Conservation (phyloP, 805 yeast species). For the Ogataea paradorogensis region DNA sequence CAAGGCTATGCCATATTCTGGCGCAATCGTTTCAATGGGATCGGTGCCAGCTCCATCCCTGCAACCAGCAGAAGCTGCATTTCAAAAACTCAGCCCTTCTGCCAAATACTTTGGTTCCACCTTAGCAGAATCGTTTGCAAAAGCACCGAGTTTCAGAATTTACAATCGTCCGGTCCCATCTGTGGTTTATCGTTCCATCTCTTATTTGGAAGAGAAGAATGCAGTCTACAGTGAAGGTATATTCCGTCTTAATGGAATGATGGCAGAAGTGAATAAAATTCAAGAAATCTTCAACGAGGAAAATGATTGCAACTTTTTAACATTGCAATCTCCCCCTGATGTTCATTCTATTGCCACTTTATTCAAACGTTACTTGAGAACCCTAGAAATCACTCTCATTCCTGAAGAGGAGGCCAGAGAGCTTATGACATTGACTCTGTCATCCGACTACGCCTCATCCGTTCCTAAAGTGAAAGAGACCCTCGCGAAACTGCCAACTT, state of each 20-base stretch:
- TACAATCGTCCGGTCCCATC: constrained; percentile 59
- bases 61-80: constrained; percentile 7
- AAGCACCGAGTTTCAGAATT: constrained; percentile 47
- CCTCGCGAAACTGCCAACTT: constrained; percentile 45
- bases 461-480: constrained; percentile 31
- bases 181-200: constrained; percentile 71
- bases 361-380: constrained; percentile 77
- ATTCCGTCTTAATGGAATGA: constrained; percentile 87
- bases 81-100: constrained; percentile 22
- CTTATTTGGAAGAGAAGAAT: constrained; percentile 57
- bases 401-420: constrained; percentile 38
- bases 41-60: constrained; percentile 7
- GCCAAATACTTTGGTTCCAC: constrained; percentile 61
- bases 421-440: constrained; percentile 35
- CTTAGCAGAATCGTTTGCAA: constrained; percentile 45
- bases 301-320: constrained; percentile 65
- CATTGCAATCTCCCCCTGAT: constrained; percentile 51
- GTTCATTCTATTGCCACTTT: constrained; percentile 86
- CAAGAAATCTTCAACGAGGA: constrained; percentile 66
- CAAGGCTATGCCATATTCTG: constrained; percentile 34
- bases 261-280: constrained; percentile 65
- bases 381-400: constrained; percentile 70
- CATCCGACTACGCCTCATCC: constrained; percentile 23
- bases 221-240: constrained; percentile 89
- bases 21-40: constrained; percentile 20